phyloP scores from a whole-genome alignment of 2,329 filamentous ascomycete species.

The Rosellinia necatrix region DNA sequence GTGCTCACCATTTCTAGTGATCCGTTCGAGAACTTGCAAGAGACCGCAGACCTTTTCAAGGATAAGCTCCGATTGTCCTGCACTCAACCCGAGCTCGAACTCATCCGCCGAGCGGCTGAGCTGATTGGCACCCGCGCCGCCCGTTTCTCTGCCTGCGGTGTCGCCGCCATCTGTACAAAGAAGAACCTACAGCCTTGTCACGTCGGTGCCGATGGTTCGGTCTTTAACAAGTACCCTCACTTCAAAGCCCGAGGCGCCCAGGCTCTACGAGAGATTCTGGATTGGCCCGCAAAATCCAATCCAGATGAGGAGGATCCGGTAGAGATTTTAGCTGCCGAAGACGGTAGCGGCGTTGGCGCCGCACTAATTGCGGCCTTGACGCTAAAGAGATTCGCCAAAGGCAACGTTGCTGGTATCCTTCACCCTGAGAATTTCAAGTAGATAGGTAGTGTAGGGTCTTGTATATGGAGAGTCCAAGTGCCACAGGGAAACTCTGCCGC shows the following conservation, averaged over 20 bases:
- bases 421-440: constrained; percentile 66
- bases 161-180: constrained; percentile 96
- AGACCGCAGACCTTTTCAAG: constrained; percentile 82
- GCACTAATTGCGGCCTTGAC: constrained; percentile 85
- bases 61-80: constrained; percentile 73
- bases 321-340: constrained; percentile 86
- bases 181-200: constrained; percentile 87
- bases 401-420: constrained; percentile 67
- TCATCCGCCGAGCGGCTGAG: constrained; percentile 86
- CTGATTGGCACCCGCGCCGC: constrained; percentile 94
- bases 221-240: constrained; percentile 99
- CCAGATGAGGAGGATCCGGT: constrained; percentile 82
- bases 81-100: constrained; percentile 80
- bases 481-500: constrained; percentile 13
- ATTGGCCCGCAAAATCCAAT: constrained; percentile 78
- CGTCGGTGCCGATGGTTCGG: constrained; percentile 93
- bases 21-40: constrained; percentile 91
- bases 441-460: constrained; percentile 10
- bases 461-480: constrained; percentile 18
- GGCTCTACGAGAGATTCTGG: constrained; percentile 91
- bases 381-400: constrained; percentile 65
- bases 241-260: constrained; percentile 92
- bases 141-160: constrained; percentile 89
- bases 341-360: constrained; percentile 95
- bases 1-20: constrained; percentile 60